phyloP scores from a whole-genome alignment of 371 early-diverging fungal genomes.

The Rhizopus sp. region DNA sequence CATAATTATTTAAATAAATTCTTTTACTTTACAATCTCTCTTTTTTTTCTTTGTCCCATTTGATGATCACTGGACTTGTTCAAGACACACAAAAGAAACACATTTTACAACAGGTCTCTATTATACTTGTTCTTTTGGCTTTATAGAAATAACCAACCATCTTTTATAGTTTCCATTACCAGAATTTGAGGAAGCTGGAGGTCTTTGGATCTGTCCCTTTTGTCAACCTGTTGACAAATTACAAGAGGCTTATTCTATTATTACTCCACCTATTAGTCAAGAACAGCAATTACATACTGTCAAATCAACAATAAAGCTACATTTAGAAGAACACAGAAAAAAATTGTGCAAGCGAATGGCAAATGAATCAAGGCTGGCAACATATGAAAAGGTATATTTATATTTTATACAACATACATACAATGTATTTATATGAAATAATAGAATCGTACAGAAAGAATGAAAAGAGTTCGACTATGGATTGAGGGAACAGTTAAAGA shows the following conservation, averaged over 20 bases:
- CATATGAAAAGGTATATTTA: conserved; percentile 15
- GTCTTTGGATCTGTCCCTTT: conserved; percentile 17
- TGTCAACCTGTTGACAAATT: conserved; percentile 10
- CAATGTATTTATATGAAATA: not conserved
- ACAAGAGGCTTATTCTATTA: conserved; percentile 4
- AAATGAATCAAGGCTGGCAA: not conserved
- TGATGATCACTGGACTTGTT: not conserved
- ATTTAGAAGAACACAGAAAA: conserved; percentile 20
- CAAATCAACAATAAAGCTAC: conserved; percentile 11
- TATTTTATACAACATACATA: not conserved
- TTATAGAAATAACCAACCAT: not conserved
- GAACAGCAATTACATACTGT: not conserved
- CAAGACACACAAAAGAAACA: conserved; percentile 3
- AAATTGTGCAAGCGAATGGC: conserved; percentile 6
- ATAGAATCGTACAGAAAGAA: conserved; percentile 9
- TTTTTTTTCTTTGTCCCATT: not conserved
- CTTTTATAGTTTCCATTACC: not conserved
- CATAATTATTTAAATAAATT: conserved; percentile 3
- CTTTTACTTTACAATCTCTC: too few relatives aligned
- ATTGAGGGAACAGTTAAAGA: conserved; percentile 23
- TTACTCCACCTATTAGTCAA: conserved; percentile 6
- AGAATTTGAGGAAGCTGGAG: not conserved
- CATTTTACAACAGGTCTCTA: not conserved
- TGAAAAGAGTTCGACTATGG: conserved; percentile 23
- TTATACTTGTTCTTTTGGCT: not conserved